Base-by-base conservation (phyloP, 352 stramenopile species). In the Phytophthora vignae region DNA sequence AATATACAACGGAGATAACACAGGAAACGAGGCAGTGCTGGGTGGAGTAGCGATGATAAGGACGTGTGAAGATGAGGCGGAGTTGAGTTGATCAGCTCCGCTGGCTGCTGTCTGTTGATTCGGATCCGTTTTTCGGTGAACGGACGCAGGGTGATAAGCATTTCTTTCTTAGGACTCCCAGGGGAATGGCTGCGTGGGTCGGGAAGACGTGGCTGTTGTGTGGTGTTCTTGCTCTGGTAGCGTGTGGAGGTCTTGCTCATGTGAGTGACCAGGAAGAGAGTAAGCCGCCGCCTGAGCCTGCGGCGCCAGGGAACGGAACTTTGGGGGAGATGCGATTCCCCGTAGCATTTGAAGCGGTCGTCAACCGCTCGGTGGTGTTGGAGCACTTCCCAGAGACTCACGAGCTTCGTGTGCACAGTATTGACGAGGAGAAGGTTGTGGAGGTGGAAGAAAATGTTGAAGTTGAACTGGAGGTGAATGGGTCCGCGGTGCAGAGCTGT, bases 351-450 rank as follows among this genome's bases (percentile, higher is more conserved):
- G 27, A 58, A 9, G 38, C 55, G 14, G 60, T 78, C 25, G 48
- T 66, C 9, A 74, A 75, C 36, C 71, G 71, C 1, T 71, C 70
- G 12, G 55, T 81, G 29, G 71, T 74, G 49, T 48, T 81, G 54
- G 67, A 72, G 42, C 74, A 72, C 46, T 70, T 66, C 25, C 8
- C 62, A 14, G 60, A 74, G 49, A 76, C 69, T 9, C n/a, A 69
- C 19, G 66, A 71, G 50, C 59, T 81, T 25, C 59, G 60, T 1
- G 71, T 81, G 25, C 59, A 53, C 0, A 76, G 59, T 48, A 64
- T 78, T 44, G 60, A 56, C 40, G 42, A 73, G 17, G 63, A 68
- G 8, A 25, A 62, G 15, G 55, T 63, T 27, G 21, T 44, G 29
- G 52, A 61, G 52, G 52, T 57, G 33, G 33, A 40, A 31, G 27